These are phyloP conservation scores for Periconia digitata DNA, from an alignment of 2,329 filamentous ascomycete species.

Conservation along the genomic window DNA sequence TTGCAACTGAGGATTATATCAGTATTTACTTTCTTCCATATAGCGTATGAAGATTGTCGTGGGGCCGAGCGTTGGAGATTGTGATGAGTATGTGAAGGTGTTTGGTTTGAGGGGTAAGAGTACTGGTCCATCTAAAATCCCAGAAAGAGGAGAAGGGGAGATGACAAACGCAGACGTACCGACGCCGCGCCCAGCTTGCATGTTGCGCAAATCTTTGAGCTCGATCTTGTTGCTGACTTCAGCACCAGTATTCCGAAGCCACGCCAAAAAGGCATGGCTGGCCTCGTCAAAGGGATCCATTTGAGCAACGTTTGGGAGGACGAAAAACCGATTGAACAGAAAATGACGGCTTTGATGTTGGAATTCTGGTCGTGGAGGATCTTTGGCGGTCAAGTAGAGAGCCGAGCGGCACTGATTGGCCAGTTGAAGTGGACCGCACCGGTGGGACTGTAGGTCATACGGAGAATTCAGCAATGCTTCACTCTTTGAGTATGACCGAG, in stretches of 20 bases:
- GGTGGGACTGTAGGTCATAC: too few relatives aligned
- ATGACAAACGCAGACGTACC: conserved; percentile 50
- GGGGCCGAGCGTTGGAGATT: background rate
- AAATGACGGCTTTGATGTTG: conserved; percentile 2
- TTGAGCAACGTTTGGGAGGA: background rate
- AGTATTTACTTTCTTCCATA: conserved; percentile 10
- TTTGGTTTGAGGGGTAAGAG: background rate
- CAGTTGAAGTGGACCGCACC: background rate
- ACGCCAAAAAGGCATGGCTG: conserved; percentile 57
- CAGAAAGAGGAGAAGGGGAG: background rate
- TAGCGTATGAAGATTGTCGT: background rate
- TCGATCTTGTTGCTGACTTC: conserved; percentile 60
- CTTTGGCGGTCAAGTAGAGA: conserved; percentile 13
- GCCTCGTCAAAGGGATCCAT: conserved; percentile 44
- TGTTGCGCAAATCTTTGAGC: conserved; percentile 59
- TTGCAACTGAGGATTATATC: conserved; percentile 61
- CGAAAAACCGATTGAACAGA: conserved; percentile 1
- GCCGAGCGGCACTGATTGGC: conserved; percentile 17
- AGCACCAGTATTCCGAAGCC: conserved; percentile 58
- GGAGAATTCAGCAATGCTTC: too few relatives aligned
- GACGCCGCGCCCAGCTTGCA: conserved; percentile 63
- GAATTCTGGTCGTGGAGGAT: conserved; percentile 13
- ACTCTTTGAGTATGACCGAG: too few relatives aligned
- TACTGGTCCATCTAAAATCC: background rate
- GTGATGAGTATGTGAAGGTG: background rate